Evolutionary conservation across 345 rosid genomes (phyloP), one percentile per base, ranked within the genome.

Genomic region (Excoecaria agallocha): DNA sequence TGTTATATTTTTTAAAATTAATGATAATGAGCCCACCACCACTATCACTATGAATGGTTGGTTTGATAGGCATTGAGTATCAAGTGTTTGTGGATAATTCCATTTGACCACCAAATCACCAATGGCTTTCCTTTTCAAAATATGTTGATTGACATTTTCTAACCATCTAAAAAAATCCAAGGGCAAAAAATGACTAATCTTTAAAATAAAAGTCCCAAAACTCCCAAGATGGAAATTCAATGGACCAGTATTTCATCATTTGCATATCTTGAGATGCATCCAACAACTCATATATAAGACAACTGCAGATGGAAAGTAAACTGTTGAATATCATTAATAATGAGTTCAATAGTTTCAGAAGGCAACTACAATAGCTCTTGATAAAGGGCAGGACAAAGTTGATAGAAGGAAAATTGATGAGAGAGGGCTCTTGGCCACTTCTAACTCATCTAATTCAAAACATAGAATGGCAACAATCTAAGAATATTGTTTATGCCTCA

Each of bases 341-440:
- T 16, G 76, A 70, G 78, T 71, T 68, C 52, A 58, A 43, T 45
- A 64, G 52, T 71, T 70, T 51, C 72, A 77, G 11, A 68, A 16
- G 74, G 77, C 63, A 49, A 46, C 74, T 67, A 61, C 58, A 82
- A 39, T 66, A 66, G 60, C 76, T 74, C 68, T 35, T 30, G 43
- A 3, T 8, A 59, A 51, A 24, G 6, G 22, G 39, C 65, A 66
- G 45, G 43, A 66, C 15, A 61, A 58, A 55, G 39, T 35, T 25
- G 45, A 56, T 10, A 17, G 17, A 49, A 70, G 57, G 73, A 75
- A 67, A 82, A 73, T 70, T 54, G 82, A 78, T 72, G 84, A 77
- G 84, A 52, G 71, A 79, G 86, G 87, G 86, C 83, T 83, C 78
- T 41, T 66, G 79, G 81, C 88, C 87, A 68, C 88, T 78, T 70